Evolutionary conservation across 2,329 filamentous ascomycete species (phyloP), one percentile per base, ranked within the genome.

Genomic region (Penicillium sp.): DNA sequence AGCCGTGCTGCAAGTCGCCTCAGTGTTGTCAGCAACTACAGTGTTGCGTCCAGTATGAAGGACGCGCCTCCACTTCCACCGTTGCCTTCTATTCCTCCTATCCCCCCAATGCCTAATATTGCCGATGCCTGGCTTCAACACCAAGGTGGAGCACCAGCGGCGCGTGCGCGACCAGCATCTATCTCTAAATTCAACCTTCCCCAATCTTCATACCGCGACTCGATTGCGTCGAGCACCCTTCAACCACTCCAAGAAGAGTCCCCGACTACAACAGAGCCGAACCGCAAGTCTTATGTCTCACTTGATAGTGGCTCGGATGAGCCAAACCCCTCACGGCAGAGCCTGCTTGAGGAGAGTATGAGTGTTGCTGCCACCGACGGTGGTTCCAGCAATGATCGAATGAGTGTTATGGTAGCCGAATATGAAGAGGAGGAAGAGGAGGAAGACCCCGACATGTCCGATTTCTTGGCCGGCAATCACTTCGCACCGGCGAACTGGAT

Each of bases 401-500:
- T 97, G 51, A 91, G 89, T 56, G 86, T 95, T 69, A 90, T 93
- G 33, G 84, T 97, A 39, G 90, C 89, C 16, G 90, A 96, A 65
- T 93, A 98, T 68, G 93, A 92, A 35, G 93, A 63, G n/a, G 61
- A 63, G 10, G 39, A 41, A 41, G 39, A 41, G 33, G 93, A 63
- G 33, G 61, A 63, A 67, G 90, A 93, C 69, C 53, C 55, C n/a
- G 93, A 95, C 67, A 82, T 98, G 54, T 55, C 89, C 66, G 93
- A 93, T 70, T 97, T 97, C 81, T 82, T 98, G 41, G 87, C 91
- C 33, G 91, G 91, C 62, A 91, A 97, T 71, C 96, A 91, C 9
- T 98, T 95, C 87, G 93, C 96, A 63, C 93, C 96, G 61, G 90
- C 93, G 79, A 96, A 96, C 75, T 99, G 96, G 90, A 98, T 99